These are phyloP conservation scores for Nepenthes gracilis DNA, from an alignment of 148 eudicot genomes.

Conservation along the genomic window DNA sequence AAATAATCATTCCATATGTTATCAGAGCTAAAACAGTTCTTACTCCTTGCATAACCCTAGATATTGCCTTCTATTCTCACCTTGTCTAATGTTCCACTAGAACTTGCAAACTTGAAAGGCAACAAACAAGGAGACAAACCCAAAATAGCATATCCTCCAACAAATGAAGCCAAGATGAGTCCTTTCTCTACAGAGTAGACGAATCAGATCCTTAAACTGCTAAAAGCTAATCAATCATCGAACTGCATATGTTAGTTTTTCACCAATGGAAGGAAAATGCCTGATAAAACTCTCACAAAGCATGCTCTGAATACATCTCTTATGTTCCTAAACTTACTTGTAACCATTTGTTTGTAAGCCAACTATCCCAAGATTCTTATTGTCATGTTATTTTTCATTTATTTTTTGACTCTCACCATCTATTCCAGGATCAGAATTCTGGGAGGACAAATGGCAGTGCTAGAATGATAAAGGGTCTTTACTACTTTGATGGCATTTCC, in stretches of 20 bases:
- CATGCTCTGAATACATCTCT: neutral
- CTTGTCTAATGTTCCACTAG: too few species aligned
- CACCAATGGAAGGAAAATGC: conserved; percentile 1
- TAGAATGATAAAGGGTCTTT: conserved; percentile 6
- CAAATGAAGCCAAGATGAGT: too few species aligned
- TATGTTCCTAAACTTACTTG: neutral
- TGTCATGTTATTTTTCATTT: neutral
- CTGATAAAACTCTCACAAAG: neutral
- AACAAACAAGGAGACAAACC: too few species aligned
- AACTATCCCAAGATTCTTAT: conserved; percentile 2
- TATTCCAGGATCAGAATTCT: conserved; percentile 3
- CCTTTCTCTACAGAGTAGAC: too few species aligned
- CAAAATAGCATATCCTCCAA: too few species aligned
- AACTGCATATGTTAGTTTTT: conserved; percentile 1
- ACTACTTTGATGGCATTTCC: neutral
- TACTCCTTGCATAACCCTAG: too few species aligned
- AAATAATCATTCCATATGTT: too few species aligned
- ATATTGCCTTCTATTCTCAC: too few species aligned
- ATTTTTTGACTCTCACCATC: conserved; percentile 1
- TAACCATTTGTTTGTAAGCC: neutral
- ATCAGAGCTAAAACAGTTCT: too few species aligned
- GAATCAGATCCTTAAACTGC: neutral
- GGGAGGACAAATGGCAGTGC: conserved; percentile 10
- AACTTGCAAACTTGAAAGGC: too few species aligned
- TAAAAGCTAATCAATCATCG: neutral